Evolutionary conservation across 192 early-diverging fungal species (phyloP), one percentile per base, ranked within the genome.

Genomic region (Coemansia sp.): DNA sequence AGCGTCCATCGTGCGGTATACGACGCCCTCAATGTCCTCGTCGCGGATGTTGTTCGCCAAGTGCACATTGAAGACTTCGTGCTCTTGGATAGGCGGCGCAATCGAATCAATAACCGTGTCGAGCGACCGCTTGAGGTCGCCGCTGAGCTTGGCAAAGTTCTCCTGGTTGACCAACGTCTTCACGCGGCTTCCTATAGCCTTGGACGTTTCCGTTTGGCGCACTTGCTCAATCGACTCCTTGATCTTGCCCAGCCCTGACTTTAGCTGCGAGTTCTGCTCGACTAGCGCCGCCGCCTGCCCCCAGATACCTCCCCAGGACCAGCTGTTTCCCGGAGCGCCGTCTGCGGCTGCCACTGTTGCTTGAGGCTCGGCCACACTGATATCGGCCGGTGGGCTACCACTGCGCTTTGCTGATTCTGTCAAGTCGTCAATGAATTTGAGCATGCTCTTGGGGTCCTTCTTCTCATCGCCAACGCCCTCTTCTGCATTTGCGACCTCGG

Each of bases 221-320:
- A 84, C 73, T 33, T 72, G 67, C 16, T 77, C 74, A n/a, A 78
- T 67, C 17, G 73, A 84, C 59, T 70, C 63, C 53, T 79, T 80
- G 40, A 80, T 74, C 68, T 59, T 67, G 19, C 74, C 74, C 48
- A 80, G 67, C 19, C 72, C 74, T 10, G 78, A 72, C 59, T 80
- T 72, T 66, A 76, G 66, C 69, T 80, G 74, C 51, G 64, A 51
- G 62, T 77, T 77, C 45, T 81, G 71, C 75, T 85, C 76, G 4
- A 85, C 78, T 9, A 78, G 66, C 4, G 79, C 70, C 16, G 78
- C 42, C 1, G 83, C 77, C 65, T 77, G 74, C 16, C 75, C 74
- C 78, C 78, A 81, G n/a, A 85, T 68, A 1, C 83, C 75, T 51
- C 74, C 73, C 83, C 83, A 84, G 19, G 78, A 80, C 83, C 83